A percentile compares a stretch with the other conserved stretches of the same genome.
Evolutionary conservation across 768 basidiomycete genomes (phyloP).

Genomic region (Mycena belliarum): DNA sequence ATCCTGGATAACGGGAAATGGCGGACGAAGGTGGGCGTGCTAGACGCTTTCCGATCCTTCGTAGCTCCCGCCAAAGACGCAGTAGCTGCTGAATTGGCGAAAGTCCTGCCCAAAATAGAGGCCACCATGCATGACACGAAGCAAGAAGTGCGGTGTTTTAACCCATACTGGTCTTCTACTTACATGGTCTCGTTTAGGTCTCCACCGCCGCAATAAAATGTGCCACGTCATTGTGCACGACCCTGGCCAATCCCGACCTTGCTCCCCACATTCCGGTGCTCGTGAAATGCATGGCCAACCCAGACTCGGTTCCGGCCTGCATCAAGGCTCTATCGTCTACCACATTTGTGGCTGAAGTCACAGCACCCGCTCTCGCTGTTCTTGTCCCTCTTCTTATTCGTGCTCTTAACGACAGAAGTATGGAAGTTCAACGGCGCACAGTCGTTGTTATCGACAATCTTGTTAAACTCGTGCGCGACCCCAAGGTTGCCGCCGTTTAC

Average conservation of each 20-base stretch:
- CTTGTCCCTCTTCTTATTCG: slow-evolving; percentile 89
- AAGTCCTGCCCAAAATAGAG: slow-evolving; percentile 84
- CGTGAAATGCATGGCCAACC: slow-evolving; percentile 93
- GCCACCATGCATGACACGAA: slow-evolving; percentile 96
- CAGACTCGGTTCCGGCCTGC: slow-evolving; percentile 83
- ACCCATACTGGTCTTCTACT: slow-evolving; percentile 4
- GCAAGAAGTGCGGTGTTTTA: slow-evolving; percentile 62
- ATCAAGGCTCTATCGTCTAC: slow-evolving; percentile 95
- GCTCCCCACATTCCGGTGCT: slow-evolving; percentile 84
- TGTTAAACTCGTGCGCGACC: slow-evolving; percentile 94
- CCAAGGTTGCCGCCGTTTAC: slow-evolving; percentile 85
- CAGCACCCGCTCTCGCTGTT: slow-evolving; percentile 93
- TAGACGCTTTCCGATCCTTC: slow-evolving; percentile 82
- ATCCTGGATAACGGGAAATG: slow-evolving; percentile 88
- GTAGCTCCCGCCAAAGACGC: slow-evolving; percentile 67
- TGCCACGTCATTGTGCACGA: slow-evolving; percentile 84
- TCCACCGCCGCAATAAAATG: slow-evolving; percentile 85
- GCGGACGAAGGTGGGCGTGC: slow-evolving; percentile 90
- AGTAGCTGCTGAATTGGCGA: slow-evolving; percentile 82
- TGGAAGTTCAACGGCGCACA: slow-evolving; percentile 93
- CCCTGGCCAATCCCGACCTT: slow-evolving; percentile 92
- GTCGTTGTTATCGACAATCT: slow-evolving; percentile 95
- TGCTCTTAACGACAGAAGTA: slow-evolving; percentile 92
- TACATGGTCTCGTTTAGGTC: slow-evolving; percentile 51
- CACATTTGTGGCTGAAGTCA: slow-evolving; percentile 97